Conservation (phyloP, 495 filamentous ascomycete genomes). For the Margaritispora aquatica region DNA sequence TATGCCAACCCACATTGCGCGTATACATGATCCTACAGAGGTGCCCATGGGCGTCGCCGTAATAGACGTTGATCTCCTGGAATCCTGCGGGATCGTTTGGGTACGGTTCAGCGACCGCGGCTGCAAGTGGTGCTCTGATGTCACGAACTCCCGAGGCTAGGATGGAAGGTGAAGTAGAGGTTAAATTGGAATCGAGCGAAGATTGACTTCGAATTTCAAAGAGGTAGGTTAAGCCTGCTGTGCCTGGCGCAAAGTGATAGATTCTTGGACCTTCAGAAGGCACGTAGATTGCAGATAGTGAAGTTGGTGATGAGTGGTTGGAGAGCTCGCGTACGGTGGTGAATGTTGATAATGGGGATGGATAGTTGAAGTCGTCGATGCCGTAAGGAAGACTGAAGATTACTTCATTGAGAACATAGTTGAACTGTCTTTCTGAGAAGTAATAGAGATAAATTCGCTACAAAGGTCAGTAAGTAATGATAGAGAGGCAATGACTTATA, state of each 20-base stretch:
- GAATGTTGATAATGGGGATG: not conserved
- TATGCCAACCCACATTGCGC: not conserved
- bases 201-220: not conserved
- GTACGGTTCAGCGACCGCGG: not conserved
- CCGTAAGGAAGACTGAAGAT: too few species aligned
- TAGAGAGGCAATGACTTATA: too few species aligned
- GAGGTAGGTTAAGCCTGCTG: not conserved
- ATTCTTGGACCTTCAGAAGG: not conserved
- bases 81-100: not conserved
- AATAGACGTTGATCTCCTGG: not conserved
- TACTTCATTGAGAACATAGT: too few species aligned
- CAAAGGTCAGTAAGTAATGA: too few species aligned
- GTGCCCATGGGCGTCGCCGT: not conserved
- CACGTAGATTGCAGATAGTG: too few species aligned
- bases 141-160: not conserved
- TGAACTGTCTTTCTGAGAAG: too few species aligned
- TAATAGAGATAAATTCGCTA: too few species aligned
- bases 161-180: not conserved
- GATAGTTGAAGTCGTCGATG: too few species aligned
- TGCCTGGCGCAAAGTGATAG: not conserved
- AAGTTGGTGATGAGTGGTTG: not conserved
- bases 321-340: not conserved
- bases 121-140: not conserved
- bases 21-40: not conserved
- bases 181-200: not conserved